Percentiles rank a stretch among this genome's conserved stretches.
Conservation (phyloP, 192 early-diverging fungal genomes). For the Geranomyces variabilis region DNA sequence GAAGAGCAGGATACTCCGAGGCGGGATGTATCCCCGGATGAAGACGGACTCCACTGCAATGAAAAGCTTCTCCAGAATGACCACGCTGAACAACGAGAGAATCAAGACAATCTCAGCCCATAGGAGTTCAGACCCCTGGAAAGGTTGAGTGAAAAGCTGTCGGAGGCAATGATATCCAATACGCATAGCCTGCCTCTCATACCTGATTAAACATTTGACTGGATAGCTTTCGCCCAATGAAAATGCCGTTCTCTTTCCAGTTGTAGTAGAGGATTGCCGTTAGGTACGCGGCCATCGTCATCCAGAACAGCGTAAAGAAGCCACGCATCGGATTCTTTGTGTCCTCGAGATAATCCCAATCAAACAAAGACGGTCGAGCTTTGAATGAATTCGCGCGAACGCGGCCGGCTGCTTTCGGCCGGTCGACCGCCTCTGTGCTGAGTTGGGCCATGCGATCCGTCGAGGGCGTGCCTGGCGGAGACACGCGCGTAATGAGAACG, state of each 20-base stretch:
- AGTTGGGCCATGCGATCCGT: background rate
- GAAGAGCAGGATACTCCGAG: conserved; percentile 45
- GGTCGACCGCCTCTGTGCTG: background rate
- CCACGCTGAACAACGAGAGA: conserved; percentile 58
- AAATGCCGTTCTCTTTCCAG: conserved; percentile 57
- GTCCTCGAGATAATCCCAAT: conserved; percentile 34
- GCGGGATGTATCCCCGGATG: conserved; percentile 48
- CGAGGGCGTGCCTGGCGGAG: background rate
- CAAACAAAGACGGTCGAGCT: conserved; percentile 38
- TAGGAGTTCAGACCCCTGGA: conserved; percentile 54
- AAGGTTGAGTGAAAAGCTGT: background rate
- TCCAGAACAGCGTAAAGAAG: conserved; percentile 85
- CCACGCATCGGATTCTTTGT: conserved; percentile 60
- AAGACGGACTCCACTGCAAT: conserved; percentile 67
- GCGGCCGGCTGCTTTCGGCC: background rate
- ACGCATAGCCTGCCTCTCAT: no score
- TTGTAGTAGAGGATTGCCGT: conserved; percentile 62
- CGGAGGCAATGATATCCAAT: no score
- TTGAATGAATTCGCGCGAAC: conserved; percentile 34
- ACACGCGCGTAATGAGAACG: conserved; percentile 21
- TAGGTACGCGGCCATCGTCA: conserved; percentile 74
- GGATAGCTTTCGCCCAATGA: conserved; percentile 54
- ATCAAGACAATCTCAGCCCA: conserved; percentile 76
- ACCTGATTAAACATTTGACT: conserved; percentile 48
- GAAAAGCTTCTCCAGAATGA: conserved; percentile 1